Percentiles rank a stretch among this genome's conserved stretches.
phyloP scores from a whole-genome alignment of 2,329 filamentous ascomycete genomes.

The Dendryphion nanum region DNA sequence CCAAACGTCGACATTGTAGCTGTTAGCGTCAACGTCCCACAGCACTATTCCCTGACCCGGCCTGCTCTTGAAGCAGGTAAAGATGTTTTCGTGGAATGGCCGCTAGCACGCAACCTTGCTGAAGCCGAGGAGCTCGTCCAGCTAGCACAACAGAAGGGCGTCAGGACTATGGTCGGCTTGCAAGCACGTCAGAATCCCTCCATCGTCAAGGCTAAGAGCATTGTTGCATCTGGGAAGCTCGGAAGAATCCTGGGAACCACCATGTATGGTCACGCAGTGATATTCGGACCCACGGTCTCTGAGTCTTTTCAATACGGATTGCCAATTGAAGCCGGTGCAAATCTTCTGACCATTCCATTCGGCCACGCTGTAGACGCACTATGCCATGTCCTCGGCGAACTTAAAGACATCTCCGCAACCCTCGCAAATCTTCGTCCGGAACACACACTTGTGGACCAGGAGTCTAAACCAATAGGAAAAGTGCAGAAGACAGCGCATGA shows the following conservation, averaged over 20 bases:
- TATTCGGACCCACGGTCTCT: conserved; percentile 16
- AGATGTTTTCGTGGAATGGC: conserved; percentile 53
- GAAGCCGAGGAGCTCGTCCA: conserved; percentile 45
- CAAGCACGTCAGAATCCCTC: conserved; percentile 46
- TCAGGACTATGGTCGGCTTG: conserved; percentile 48
- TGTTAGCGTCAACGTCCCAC: conserved; percentile 44
- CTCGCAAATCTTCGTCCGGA: conserved; percentile 22
- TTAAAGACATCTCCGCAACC: conserved; percentile 23
- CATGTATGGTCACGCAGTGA: conserved; percentile 26
- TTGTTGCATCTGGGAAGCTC: conserved; percentile 44
- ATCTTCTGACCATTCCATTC: conserved; percentile 43
- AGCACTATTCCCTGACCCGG: conserved; percentile 43
- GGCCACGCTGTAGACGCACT: conserved; percentile 34
- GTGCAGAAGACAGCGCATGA: conserved; percentile 29
- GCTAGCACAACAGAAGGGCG: conserved; percentile 41
- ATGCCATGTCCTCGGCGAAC: conserved; percentile 28
- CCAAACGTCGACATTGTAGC: conserved; percentile 50
- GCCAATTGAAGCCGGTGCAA: conserved; percentile 46
- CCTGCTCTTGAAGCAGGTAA: conserved; percentile 43
- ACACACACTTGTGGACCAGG: conserved; percentile 15
- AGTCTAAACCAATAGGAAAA: conserved; percentile 13
- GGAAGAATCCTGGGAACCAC: conserved; percentile 43
- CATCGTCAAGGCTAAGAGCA: conserved; percentile 42
- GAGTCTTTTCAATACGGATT: conserved; percentile 48
- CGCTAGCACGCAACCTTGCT: conserved; percentile 41